Conservation (phyloP, 495 filamentous ascomycete genomes). For the Lepraria neglecta region DNA sequence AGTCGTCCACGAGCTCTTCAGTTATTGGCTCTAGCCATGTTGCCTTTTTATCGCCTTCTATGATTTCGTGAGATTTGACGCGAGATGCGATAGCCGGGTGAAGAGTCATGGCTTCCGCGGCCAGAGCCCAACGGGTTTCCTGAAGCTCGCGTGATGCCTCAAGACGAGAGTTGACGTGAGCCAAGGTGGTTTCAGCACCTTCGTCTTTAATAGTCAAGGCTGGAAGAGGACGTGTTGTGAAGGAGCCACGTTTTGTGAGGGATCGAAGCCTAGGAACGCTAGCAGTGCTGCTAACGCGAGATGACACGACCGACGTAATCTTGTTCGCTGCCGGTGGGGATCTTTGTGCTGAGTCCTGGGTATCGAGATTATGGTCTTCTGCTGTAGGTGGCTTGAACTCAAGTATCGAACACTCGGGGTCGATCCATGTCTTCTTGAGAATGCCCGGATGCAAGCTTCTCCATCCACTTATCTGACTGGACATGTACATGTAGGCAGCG, state of each 20-base stretch:
- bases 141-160: not conserved
- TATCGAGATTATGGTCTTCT: too few species aligned
- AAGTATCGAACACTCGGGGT: conserved; percentile 14
- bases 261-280: too few species aligned
- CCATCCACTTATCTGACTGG: conserved; percentile 19
- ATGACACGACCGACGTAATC: too few species aligned
- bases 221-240: not conserved
- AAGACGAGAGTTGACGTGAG: not conserved
- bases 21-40: not conserved
- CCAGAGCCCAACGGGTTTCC: conserved; percentile 11
- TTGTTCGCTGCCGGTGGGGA: too few species aligned
- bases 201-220: not conserved
- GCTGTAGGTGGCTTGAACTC: too few species aligned
- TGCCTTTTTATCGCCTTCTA: not conserved
- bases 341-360: too few species aligned
- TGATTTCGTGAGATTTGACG: not conserved
- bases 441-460: conserved; percentile 8
- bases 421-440: conserved; percentile 12
- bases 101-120: conserved; percentile 9
- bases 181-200: not conserved
- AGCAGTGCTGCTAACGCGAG: too few species aligned
- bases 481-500: conserved; percentile 24
- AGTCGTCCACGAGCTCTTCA: conserved; percentile 12
- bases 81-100: conserved; percentile 15
- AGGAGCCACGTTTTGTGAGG: too few species aligned